Evolutionary conservation across 805 yeast species (phyloP).

Genomic region (Lipomyces spencermartinsiae): DNA sequence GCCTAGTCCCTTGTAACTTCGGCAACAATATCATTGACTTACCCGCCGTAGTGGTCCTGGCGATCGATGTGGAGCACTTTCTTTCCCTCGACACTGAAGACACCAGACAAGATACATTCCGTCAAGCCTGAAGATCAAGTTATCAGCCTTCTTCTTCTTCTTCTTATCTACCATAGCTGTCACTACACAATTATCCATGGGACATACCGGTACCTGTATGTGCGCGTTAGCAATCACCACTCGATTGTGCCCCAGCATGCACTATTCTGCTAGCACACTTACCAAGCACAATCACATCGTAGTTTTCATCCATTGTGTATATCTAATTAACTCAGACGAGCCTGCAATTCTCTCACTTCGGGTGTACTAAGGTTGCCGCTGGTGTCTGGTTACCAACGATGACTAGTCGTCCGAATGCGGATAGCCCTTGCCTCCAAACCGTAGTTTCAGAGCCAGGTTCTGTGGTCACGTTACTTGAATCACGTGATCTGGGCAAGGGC

Average conservation of each 20-base stretch:
- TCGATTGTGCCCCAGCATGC: background rate
- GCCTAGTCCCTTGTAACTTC: background rate
- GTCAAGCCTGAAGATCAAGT: slow-evolving; percentile 71
- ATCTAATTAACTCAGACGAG: background rate
- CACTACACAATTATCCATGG: background rate
- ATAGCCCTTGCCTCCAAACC: background rate
- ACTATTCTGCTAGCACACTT: slow-evolving; percentile 42
- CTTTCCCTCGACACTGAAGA: slow-evolving; percentile 96
- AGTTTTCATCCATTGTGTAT: slow-evolving; percentile 81
- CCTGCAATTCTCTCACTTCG: background rate
- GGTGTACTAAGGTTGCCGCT: background rate
- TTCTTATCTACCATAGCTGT: background rate
- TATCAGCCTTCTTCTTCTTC: background rate
- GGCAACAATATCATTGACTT: slow-evolving; percentile 13
- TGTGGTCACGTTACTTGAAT: background rate
- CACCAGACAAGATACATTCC: slow-evolving; percentile 93
- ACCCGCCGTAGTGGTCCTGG: slow-evolving; percentile 94
- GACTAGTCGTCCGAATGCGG: background rate
- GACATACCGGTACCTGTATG: slow-evolving; percentile 46
- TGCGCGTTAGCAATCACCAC: slow-evolving; percentile 7
- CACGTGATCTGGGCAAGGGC: background rate
- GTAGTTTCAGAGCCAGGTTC: background rate
- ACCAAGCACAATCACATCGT: slow-evolving; percentile 96
- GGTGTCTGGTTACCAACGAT: background rate
- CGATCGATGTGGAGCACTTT: slow-evolving; percentile 95